Evolutionary conservation across 179 eudicot genomes (phyloP).

Genomic region (Silene coronaria): DNA sequence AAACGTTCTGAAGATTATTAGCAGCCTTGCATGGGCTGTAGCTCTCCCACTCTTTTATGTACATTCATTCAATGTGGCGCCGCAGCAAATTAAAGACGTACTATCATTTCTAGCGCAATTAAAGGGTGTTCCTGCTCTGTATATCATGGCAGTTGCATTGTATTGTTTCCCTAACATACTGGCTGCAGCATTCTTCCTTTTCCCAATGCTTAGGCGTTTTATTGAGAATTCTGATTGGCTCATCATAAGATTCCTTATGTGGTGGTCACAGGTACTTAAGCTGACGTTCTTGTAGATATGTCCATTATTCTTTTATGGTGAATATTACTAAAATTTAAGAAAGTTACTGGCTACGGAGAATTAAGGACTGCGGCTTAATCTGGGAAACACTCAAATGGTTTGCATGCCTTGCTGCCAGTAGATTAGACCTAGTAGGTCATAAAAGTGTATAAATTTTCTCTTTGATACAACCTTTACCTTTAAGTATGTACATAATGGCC

Average conservation of each 20-base stretch:
- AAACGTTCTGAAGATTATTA: conserved; percentile 60
- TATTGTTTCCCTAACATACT: conserved; percentile 79
- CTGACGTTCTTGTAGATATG: conserved; percentile 9
- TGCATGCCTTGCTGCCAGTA: neutral
- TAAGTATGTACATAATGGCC: neutral
- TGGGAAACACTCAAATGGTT: neutral
- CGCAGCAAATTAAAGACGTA: conserved; percentile 35
- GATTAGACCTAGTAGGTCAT: conserved; percentile 4
- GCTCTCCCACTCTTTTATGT: conserved; percentile 74
- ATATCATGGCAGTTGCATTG: conserved; percentile 61
- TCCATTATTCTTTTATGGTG: neutral
- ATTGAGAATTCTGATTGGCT: conserved; percentile 97
- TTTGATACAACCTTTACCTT: conserved; percentile 2
- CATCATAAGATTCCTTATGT: conserved; percentile 68
- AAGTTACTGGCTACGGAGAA: neutral
- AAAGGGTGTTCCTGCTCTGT: conserved; percentile 75
- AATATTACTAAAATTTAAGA: neutral
- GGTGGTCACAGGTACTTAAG: conserved; percentile 99
- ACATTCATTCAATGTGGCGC: conserved; percentile 43
- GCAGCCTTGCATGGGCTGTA: conserved; percentile 69
- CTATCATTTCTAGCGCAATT: conserved; percentile 48
- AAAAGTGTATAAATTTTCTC: neutral
- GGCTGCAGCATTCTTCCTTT: conserved; percentile 66
- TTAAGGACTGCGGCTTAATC: neutral
- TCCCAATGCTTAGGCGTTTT: conserved; percentile 95